phyloP scores from a whole-genome alignment of 2,329 filamentous ascomycete genomes.

The Talaromyces sp. region DNA sequence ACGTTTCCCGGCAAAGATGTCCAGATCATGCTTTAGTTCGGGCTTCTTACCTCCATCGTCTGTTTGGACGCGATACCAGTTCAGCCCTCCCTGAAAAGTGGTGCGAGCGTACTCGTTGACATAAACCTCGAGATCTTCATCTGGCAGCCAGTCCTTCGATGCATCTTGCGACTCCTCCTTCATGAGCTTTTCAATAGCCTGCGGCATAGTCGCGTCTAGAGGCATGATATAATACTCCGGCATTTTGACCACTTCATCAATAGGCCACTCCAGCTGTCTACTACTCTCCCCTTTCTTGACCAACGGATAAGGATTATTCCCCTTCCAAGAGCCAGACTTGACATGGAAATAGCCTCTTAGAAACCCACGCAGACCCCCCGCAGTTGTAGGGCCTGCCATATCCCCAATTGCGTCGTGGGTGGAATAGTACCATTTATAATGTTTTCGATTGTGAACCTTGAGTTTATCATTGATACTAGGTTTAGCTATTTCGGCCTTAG shows the following conservation, averaged over 20 bases:
- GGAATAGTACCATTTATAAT: constrained; percentile 63
- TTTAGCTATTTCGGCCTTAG: neutral
- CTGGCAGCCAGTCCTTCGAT: constrained; percentile 52
- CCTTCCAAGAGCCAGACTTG: constrained; percentile 60
- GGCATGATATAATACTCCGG: constrained; percentile 69
- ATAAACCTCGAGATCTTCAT: constrained; percentile 59
- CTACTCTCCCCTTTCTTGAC: neutral
- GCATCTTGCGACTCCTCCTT: constrained; percentile 45
- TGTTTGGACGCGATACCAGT: constrained; percentile 64
- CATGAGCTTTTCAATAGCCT: constrained; percentile 57
- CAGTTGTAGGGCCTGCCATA: constrained; percentile 38
- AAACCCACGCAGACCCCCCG: constrained; percentile 53
- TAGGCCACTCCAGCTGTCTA: constrained; percentile 47
- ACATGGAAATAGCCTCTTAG: constrained; percentile 66
- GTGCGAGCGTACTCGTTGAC: constrained; percentile 58
- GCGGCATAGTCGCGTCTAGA: constrained; percentile 55
- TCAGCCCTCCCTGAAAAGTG: constrained; percentile 63
- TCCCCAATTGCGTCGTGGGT: constrained; percentile 34
- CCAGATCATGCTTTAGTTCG: constrained; percentile 49
- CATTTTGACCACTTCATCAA: constrained; percentile 56
- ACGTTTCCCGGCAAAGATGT: constrained; percentile 58
- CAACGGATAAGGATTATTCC: constrained; percentile 54
- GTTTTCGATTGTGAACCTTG: constrained; percentile 56
- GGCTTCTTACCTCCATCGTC: constrained; percentile 23
- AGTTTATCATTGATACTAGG: constrained; percentile 53